These are phyloP conservation scores for Yamadazyma paraphyllophila DNA, from an alignment of 805 yeast genomes.

Conservation along the genomic window DNA sequence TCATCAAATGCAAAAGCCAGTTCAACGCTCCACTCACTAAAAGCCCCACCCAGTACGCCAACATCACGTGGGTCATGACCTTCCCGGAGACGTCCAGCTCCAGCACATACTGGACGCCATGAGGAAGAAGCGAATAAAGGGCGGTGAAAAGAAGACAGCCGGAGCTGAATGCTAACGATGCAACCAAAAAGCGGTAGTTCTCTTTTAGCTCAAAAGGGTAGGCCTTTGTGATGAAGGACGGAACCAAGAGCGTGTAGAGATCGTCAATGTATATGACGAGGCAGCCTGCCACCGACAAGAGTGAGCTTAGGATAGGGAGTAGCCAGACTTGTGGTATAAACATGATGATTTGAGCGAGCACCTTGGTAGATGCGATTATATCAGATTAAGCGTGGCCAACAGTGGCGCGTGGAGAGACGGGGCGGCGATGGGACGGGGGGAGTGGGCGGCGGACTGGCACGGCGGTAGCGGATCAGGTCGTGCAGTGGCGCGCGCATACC, in stretches of 20 bases:
- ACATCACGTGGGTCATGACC: slow-evolving; percentile 39
- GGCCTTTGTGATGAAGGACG: slow-evolving; percentile 37
- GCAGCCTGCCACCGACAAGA: slow-evolving; percentile 72
- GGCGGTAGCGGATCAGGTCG: too few species aligned
- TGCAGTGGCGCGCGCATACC: too few species aligned
- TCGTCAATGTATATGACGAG: slow-evolving; percentile 61
- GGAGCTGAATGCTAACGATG: slow-evolving; percentile 71
- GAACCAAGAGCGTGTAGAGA: slow-evolving; percentile 41
- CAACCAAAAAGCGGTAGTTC: slow-evolving; percentile 65
- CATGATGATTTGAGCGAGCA: background rate
- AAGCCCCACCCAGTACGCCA: slow-evolving; percentile 59
- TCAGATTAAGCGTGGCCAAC: too few species aligned
- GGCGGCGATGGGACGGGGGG: too few species aligned
- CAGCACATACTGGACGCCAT: slow-evolving; percentile 48
- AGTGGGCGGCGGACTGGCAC: too few species aligned
- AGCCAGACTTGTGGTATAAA: slow-evolving; percentile 54
- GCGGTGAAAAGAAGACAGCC: slow-evolving; percentile 85
- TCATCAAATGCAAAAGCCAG: slow-evolving; percentile 62
- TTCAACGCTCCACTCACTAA: slow-evolving; percentile 59
- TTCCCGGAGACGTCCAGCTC: slow-evolving; percentile 15
- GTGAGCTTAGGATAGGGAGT: slow-evolving; percentile 61
- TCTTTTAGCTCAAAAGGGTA: slow-evolving; percentile 54
- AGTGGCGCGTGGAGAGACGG: too few species aligned
- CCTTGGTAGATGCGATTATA: too few species aligned
- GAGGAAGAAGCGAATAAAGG: slow-evolving; percentile 74